A percentile compares a stretch with the other conserved stretches of the same genome.
phyloP scores from a whole-genome alignment of 805 yeast genomes.

The Candida maesae region DNA sequence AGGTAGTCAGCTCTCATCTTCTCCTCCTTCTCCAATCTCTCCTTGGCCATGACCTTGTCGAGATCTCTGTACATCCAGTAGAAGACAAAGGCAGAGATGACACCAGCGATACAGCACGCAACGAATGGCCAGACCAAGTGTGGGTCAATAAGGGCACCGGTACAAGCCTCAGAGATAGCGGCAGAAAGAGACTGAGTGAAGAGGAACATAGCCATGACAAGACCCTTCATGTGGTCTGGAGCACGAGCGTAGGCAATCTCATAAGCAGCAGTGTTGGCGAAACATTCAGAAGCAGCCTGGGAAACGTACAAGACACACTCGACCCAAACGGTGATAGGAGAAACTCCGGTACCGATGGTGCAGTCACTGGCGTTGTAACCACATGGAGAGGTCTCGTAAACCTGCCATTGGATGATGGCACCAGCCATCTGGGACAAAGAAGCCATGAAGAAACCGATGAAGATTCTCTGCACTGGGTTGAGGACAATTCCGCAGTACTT shows the following conservation, averaged over 20 bases:
- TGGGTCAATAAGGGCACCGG: constrained; percentile 65
- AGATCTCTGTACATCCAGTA: constrained; percentile 27
- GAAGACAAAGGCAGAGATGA: constrained; percentile 57
- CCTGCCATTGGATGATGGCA: constrained; percentile 62
- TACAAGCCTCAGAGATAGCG: constrained; percentile 69
- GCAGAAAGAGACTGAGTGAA: constrained; percentile 75
- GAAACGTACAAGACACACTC: constrained; percentile 66
- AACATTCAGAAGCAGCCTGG: constrained; percentile 71
- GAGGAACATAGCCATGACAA: constrained; percentile 51
- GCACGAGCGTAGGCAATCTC: constrained; percentile 86
- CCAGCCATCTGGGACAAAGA: constrained; percentile 32
- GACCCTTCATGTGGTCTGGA: constrained; percentile 49
- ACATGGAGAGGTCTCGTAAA: constrained; percentile 73
- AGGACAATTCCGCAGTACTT: constrained; percentile 47
- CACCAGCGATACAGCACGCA: constrained; percentile 57
- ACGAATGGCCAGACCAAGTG: constrained; percentile 66
- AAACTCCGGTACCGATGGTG: constrained; percentile 29
- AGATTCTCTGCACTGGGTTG: constrained; percentile 69
- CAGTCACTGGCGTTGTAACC: constrained; percentile 59
- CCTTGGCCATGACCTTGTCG: constrained; percentile 21
- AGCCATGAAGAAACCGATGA: constrained; percentile 64
- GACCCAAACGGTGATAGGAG: constrained; percentile 57
- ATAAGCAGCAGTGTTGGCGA: constrained; percentile 77
- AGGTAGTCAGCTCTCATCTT: constrained; percentile 12
- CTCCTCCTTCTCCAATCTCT: constrained; percentile 21